Conservation (phyloP, 331 rosid genomes). For the Quercus lobata region DNA sequence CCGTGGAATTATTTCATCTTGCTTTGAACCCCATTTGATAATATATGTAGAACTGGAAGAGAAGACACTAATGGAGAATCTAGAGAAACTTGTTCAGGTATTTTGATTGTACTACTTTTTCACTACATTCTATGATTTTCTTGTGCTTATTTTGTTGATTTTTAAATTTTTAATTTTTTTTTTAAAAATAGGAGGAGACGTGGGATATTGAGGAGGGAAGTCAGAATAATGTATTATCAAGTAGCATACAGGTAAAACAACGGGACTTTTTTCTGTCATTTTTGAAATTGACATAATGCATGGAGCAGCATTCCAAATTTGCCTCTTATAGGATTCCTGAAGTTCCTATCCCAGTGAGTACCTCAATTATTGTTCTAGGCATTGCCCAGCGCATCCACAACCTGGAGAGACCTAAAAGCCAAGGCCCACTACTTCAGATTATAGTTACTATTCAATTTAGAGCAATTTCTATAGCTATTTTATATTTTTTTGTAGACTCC, state of each 20-base stretch:
- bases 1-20: constrained; percentile 97
- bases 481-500: too few species aligned
- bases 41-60: constrained; percentile 93
- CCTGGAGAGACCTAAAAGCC: too few species aligned
- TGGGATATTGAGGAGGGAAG: constrained; percentile 99
- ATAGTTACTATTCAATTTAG: too few species aligned
- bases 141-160: background rate
- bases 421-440: too few species aligned
- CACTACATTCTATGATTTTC: constrained; percentile 7
- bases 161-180: background rate
- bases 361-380: too few species aligned
- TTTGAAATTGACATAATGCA: background rate
- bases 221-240: constrained; percentile 88
- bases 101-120: constrained; percentile 9
- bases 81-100: constrained; percentile 99
- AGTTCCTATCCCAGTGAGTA: too few species aligned
- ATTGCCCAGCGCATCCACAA: too few species aligned
- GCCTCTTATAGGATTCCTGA: too few species aligned
- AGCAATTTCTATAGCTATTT: too few species aligned
- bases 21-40: constrained; percentile 96
- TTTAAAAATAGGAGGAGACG: constrained; percentile 73
- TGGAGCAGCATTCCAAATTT: too few species aligned
- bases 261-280: constrained; percentile 10
- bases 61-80: constrained; percentile 91
- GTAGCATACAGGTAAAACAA: constrained; percentile 92